A percentile compares a stretch with the other conserved stretches of the same genome.
Evolutionary conservation across 169 alveolate genomes (phyloP).

Genomic region (Eimeria falciformis): DNA sequence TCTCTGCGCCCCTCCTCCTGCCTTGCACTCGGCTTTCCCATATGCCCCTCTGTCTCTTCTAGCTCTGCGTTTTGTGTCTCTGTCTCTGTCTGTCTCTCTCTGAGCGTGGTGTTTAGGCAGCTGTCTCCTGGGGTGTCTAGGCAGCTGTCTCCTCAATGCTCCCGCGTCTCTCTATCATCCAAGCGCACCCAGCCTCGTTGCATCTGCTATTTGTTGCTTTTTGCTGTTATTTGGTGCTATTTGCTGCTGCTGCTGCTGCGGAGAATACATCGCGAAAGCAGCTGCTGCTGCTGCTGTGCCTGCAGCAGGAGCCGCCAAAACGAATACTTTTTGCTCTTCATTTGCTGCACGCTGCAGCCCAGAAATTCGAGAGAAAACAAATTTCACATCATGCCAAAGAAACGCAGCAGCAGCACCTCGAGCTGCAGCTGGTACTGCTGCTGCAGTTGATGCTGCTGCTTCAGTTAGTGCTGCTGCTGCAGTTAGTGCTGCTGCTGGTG

Average conservation of each 20-base stretch:
- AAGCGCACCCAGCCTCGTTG: no score
- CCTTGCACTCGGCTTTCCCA: background rate
- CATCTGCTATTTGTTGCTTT: background rate
- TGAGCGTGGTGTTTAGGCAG: no score
- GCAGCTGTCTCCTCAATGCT: no score
- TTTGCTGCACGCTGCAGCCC: background rate
- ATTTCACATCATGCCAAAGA: background rate
- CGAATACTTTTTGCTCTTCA: background rate
- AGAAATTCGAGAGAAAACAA: no score
- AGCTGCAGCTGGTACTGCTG: background rate
- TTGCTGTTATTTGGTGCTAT: background rate
- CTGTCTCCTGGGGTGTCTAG: no score
- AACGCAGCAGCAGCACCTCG: background rate
- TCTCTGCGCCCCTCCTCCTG: background rate
- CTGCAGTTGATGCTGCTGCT: slow-evolving; percentile 24
- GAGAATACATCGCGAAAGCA: no score
- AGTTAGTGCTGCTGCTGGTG: background rate
- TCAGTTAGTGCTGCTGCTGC: slow-evolving; percentile 17
- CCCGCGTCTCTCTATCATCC: no score
- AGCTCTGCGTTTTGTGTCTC: no score
- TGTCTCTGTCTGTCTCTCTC: background rate
- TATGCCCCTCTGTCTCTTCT: background rate
- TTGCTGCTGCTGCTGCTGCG: slow-evolving; percentile 37
- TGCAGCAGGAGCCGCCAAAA: background rate
- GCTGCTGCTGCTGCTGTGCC: background rate